Evolutionary conservation across 2,329 filamentous ascomycete genomes (phyloP).

Genomic region (Colletotrichum lindemuthianum): DNA sequence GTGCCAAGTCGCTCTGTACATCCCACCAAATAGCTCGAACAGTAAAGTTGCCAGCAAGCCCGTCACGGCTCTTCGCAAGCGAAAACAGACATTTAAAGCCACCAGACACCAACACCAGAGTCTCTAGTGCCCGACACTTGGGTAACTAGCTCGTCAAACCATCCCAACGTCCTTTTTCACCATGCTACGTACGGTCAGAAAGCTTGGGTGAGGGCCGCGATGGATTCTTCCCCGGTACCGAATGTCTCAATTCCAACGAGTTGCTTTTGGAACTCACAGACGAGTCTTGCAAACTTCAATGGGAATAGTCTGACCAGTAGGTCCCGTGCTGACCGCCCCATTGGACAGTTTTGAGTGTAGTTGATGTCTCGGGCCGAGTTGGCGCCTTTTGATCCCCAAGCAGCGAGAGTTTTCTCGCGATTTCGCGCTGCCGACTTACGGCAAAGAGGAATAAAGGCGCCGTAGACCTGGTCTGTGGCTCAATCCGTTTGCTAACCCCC

Average conservation of each 20-base stretch:
- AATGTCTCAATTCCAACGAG: not conserved
- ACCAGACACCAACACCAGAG: not conserved
- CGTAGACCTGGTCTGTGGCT: slow-evolving; percentile 3
- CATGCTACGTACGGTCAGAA: too few relatives aligned
- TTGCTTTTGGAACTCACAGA: not conserved
- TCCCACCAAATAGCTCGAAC: too few relatives aligned
- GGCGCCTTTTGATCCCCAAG: not conserved
- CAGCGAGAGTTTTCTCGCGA: not conserved
- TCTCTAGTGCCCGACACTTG: slow-evolving; percentile 5
- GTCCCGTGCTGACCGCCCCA: not conserved
- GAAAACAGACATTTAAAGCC: slow-evolving; percentile 1
- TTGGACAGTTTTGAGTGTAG: not conserved
- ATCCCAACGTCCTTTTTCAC: not conserved
- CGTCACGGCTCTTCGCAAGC: not conserved
- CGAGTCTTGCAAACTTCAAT: not conserved
- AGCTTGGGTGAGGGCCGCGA: too few relatives aligned
- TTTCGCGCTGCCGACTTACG: not conserved
- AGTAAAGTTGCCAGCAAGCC: too few relatives aligned
- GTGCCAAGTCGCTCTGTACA: too few relatives aligned
- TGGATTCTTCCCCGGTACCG: too few relatives aligned
- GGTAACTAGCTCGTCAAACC: not conserved
- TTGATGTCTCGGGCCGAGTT: not conserved
- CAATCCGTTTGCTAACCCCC: not conserved
- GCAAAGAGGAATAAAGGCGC: not conserved
- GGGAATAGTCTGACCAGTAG: not conserved